Conservation (phyloP, 148 eudicot species). For the Vaccinium myrtillus region DNA sequence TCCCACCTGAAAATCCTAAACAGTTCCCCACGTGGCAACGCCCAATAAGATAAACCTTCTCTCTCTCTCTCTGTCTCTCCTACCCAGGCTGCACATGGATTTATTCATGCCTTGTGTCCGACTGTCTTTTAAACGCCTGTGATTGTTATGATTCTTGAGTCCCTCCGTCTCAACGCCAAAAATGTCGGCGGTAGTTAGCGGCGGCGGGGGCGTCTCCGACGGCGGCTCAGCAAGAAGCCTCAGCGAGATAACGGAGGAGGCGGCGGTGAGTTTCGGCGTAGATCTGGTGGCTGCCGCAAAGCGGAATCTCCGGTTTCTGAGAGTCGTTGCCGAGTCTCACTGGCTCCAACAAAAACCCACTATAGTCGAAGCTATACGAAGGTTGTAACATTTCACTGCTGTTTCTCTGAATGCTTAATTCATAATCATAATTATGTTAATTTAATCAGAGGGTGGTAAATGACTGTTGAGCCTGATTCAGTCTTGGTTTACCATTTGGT, state of each 20-base stretch:
- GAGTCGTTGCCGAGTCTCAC: slow-evolving; percentile 51
- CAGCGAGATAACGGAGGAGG: slow-evolving; percentile 45
- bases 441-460: too few relatives aligned
- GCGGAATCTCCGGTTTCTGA: slow-evolving; percentile 62
- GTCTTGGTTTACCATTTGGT: too few relatives aligned
- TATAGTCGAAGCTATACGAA: slow-evolving; percentile 58
- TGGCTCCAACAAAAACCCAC: slow-evolving; percentile 59
- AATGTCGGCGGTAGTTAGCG: slow-evolving; percentile 32
- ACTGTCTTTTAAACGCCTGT: neutral
- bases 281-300: slow-evolving; percentile 80
- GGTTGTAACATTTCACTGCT: slow-evolving; percentile 27
- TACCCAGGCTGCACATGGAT: neutral
- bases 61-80: neutral
- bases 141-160: neutral
- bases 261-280: slow-evolving; percentile 31
- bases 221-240: slow-evolving; percentile 49
- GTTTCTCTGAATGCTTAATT: neutral
- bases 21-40: neutral
- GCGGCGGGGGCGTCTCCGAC: slow-evolving; percentile 27
- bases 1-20: neutral
- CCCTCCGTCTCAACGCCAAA: slow-evolving; percentile 2
- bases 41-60: neutral
- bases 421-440: neutral
- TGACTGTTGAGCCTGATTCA: too few relatives aligned
- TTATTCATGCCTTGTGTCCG: neutral